Evolutionary conservation across 2,329 filamentous ascomycete species (phyloP).

Genomic region (Monilinia aucupariae): DNA sequence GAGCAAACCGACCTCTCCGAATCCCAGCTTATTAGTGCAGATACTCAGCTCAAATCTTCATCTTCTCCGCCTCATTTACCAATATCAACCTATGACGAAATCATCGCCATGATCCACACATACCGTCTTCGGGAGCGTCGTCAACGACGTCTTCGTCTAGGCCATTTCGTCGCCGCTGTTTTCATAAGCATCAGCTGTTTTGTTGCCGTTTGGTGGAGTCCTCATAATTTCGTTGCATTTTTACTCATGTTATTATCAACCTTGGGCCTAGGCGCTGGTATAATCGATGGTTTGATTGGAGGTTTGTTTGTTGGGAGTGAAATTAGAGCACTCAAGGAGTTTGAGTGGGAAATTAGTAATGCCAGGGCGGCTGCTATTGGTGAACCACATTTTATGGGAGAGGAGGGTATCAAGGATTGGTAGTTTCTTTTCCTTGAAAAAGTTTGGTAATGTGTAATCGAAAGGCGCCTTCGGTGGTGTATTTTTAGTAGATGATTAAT

Average conservation of each 20-base stretch:
- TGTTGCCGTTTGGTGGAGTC: constrained; percentile 80
- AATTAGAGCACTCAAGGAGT: constrained; percentile 77
- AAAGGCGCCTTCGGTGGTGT: not conserved
- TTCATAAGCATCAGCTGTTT: constrained; percentile 67
- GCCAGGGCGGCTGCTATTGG: constrained; percentile 42
- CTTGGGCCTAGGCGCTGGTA: constrained; percentile 68
- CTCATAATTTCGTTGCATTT: constrained; percentile 70
- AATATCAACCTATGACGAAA: constrained; percentile 59
- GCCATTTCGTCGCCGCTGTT: constrained; percentile 67
- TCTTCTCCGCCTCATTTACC: constrained; percentile 36
- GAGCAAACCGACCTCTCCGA: constrained; percentile 19
- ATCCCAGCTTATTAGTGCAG: not conserved
- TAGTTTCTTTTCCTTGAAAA: not conserved
- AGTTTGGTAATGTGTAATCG: not conserved
- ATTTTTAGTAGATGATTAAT: not conserved
- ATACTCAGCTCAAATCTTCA: constrained; percentile 24
- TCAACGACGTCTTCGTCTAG: constrained; percentile 66
- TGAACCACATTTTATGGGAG: constrained; percentile 22
- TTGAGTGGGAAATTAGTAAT: constrained; percentile 85
- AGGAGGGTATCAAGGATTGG: constrained; percentile 9
- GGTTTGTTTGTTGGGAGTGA: constrained; percentile 83
- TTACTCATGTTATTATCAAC: constrained; percentile 73
- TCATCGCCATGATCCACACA: constrained; percentile 62
- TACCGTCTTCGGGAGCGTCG: constrained; percentile 66
- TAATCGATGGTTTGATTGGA: constrained; percentile 79